Conservation (phyloP, 2,329 filamentous ascomycete genomes). For the Lasiodiplodia theobromae region DNA sequence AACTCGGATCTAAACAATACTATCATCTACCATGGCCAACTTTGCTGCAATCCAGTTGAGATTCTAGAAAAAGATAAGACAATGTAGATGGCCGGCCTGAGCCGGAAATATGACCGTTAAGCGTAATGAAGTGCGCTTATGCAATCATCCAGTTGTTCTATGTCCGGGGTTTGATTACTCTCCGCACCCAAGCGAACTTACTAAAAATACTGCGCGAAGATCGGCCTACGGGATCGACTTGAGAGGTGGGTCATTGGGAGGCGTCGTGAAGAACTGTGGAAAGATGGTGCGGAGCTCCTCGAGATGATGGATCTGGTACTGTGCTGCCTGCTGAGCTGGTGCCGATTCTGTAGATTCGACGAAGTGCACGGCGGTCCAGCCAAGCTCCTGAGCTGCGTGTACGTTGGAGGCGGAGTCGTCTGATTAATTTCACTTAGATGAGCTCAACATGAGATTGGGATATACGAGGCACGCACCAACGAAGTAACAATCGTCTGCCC, state of each 20-base stretch:
- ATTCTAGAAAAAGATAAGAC: neutral
- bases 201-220: neutral
- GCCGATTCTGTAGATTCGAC: constrained; percentile 75
- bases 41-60: neutral
- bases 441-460: constrained; percentile 3
- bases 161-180: neutral
- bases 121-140: neutral
- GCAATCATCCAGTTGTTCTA: neutral
- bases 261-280: constrained; percentile 82
- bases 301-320: constrained; percentile 77
- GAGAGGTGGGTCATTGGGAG: constrained; percentile 20
- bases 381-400: constrained; percentile 74
- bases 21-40: neutral
- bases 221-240: constrained; percentile 19
- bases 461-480: constrained; percentile 70
- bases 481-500: constrained; percentile 81
- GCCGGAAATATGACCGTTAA: neutral
- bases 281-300: constrained; percentile 78
- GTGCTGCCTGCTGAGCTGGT: constrained; percentile 70
- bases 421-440: constrained; percentile 41
- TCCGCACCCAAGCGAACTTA: neutral
- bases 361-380: constrained; percentile 87
- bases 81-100: neutral
- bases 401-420: constrained; percentile 91
- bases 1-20: neutral